Base-by-base conservation (phyloP, 495 filamentous ascomycete genomes). In the Schizothecium vesticola region DNA sequence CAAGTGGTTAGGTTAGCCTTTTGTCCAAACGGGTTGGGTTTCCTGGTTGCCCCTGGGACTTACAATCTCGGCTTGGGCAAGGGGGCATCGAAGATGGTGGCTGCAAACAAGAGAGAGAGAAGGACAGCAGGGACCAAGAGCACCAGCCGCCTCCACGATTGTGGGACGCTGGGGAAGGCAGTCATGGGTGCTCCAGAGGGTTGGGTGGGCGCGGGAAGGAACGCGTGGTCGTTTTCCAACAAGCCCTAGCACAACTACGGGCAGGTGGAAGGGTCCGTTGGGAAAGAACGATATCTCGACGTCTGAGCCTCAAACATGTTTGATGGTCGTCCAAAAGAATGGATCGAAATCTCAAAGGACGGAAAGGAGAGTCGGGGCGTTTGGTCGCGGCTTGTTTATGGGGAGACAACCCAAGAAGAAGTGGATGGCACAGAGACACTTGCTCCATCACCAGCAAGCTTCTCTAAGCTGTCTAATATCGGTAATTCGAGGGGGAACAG, bases 101-200 rank as follows among this genome's bases (percentile, higher is more conserved):
- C 64, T 10, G 64, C 55, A 31, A 75, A 56, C 11, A 64, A n/a
- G 3, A 73, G 59, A 0, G 67, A 24, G 43, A 75, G 56, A 29
- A 73, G 23, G 25, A 70, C 26, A 7, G 69, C 57, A 0, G 67
- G 69, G 8, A 73, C 61, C 21, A 76, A 28, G 29, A 73, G 58
- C 19, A 75, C 10, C 23, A 71, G 56, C 21, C 74, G 68, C 67
- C 74, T 67, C 73, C 71, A 71, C 24, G 73, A 67, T 61, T 73
- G 73, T 16, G 73, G 70, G 61, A 76, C 19, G 24, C 61, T 67
- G 19, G 65, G 60, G 5, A 72, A 56, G 57, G 63, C 64, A 61
- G 72, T 29, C 72, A 76, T 76, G 61, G 65, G 58, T 62, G 63
- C 25, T 56, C 43, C 24, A 51, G 55, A 12, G 59, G 10, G 61